phyloP scores from a whole-genome alignment of 2,329 filamentous ascomycete genomes.

The Epichloe bromicola region DNA sequence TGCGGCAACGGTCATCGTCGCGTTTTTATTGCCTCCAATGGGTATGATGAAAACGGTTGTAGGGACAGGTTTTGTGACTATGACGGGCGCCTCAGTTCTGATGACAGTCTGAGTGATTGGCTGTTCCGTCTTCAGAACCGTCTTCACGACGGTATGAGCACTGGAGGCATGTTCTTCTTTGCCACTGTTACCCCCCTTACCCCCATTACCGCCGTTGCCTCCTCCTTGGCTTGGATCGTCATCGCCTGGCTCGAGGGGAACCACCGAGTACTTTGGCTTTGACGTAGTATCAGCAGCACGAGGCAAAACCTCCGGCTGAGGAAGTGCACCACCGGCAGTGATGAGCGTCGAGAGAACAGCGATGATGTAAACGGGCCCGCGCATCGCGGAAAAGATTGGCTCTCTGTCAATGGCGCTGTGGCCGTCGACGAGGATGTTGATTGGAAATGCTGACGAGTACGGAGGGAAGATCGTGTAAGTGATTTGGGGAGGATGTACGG shows the following conservation, averaged over 20 bases:
- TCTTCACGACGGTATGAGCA: slow-evolving; percentile 15
- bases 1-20: background rate
- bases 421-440: background rate
- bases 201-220: slow-evolving; percentile 1
- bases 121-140: slow-evolving; percentile 16
- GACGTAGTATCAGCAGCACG: slow-evolving; percentile 11
- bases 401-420: background rate
- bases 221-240: slow-evolving; percentile 10
- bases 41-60: slow-evolving; percentile 17
- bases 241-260: slow-evolving; percentile 23
- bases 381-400: slow-evolving; percentile 16
- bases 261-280: slow-evolving; percentile 25
- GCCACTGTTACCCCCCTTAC: slow-evolving; percentile 6
- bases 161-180: background rate
- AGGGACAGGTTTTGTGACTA: slow-evolving; percentile 6
- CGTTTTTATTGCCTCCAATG: slow-evolving; percentile 8
- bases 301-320: slow-evolving; percentile 12
- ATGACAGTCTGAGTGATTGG: slow-evolving; percentile 15
- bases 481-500: background rate
- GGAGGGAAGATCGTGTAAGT: background rate
- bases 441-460: background rate
- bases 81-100: slow-evolving; percentile 10
- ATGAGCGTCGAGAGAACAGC: slow-evolving; percentile 18
- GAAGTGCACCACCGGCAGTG: slow-evolving; percentile 16
- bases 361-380: slow-evolving; percentile 15